Base-by-base conservation (phyloP, 192 early-diverging fungal genomes). In the Cladochytrium replicatum region DNA sequence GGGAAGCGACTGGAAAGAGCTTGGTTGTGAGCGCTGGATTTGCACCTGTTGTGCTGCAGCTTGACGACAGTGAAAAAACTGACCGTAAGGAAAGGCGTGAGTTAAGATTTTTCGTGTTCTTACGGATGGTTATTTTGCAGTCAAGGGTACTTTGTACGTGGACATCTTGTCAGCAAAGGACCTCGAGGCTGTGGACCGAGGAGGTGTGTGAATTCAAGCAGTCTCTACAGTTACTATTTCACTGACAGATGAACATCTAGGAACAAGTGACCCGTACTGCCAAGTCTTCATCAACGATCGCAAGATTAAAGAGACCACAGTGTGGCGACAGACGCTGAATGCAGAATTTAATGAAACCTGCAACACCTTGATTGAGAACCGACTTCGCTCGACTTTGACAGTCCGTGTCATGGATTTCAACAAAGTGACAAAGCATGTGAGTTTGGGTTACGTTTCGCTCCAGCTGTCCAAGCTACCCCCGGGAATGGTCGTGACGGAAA, bases 341-440 rank as follows among this genome's bases (percentile, higher is more conserved):
- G 87, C 87, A 5, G 50, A 43, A 38, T 89, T 85, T 75, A 78
- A 77, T 29, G 80, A 76, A 48, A 58, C 59, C 43, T 13, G 64
- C 30, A 28, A 46, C 9, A 27, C 41, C 23, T 37, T 46, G 23
- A 58, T 75, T n/a, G 22, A 50, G 22, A 60, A 61, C 4, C 61
- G 67, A 21, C 43, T 65, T 8, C 61, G 60, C 3, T 65, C 65
- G 13, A 66, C 61, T n/a, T 39, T 75, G 37, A 55, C 57, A 37
- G 46, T 75, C 31, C 44, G 88, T 43, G 74, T 86, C 41, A 83
- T 83, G 62, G 94, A 98, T 61, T 89, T 68, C 70, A 91, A 95
- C 61, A 70, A 81, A 27, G 67, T 89, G 3, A 71, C 77, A 27
- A 84, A 83, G 52, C 80, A 98, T 52, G 85, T 78, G 50, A 71